Evolutionary conservation across 306 rosid species (phyloP), one percentile per base, ranked within the genome.

Genomic region (Lupinus albus): DNA sequence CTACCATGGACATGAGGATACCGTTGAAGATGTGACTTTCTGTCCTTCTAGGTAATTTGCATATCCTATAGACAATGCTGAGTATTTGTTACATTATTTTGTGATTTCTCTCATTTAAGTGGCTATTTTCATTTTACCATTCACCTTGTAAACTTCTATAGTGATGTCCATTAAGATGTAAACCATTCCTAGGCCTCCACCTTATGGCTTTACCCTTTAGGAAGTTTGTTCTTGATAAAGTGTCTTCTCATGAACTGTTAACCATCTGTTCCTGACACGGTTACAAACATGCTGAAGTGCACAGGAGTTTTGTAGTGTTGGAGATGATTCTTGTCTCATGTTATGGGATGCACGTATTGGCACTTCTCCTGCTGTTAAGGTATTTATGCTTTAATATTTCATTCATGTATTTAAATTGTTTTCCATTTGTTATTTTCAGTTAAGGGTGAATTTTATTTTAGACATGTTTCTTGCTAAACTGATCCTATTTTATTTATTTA

Each of bases 291-390:
- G 72, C 71, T 87, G 86, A 78, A 90, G 96, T 77, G 86, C 95
- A 13, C 97, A 94, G 96, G 99, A 94, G 79, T 94, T 94, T 77
- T 94, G 99, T 79, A 94, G 99, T 51, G 99, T 94, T 64, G 99
- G 99, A 52, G 99, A 94, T 53, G 99, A 94, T 80, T 86, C 99
- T 55, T 88, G 99, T 79, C 99, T 94, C 75, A 88, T 94, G 61
- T 80, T 94, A 46, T 94, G 99, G 99, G 99, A 94, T 87, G 95
- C 99, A 33, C 96, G 99, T 60, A 79, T 81, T 79, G 95, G 97
- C 66, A 44, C 86, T 68, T 81, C 81, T 76, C 99, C 99, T 64
- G 95, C 61, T 59, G 86, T 91, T 28, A 94, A 94, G 99, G 99
- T 94, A 51, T 44, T 15, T 73, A 58, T 45, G 30, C 44, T 57